Evolutionary conservation across 1,284 basidiomycete species (phyloP).

Genomic region (Cutaneotrichosporon sp.): DNA sequence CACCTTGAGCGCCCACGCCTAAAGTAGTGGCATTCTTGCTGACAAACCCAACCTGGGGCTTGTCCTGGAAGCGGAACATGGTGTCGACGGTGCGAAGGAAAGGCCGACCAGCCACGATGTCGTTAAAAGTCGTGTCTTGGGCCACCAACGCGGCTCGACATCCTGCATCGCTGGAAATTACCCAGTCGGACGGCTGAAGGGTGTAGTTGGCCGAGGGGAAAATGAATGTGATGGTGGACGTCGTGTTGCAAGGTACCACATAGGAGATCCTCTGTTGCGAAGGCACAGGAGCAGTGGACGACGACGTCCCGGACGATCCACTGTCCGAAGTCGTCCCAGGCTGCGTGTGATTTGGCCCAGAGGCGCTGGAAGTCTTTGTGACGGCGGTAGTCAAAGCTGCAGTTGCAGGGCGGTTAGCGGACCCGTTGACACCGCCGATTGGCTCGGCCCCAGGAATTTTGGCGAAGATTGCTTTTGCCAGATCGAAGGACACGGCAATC

Average conservation of each 20-base stretch:
- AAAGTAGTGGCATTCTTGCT: neutral
- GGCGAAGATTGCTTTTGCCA: too few species aligned
- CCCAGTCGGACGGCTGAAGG: neutral
- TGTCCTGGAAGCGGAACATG: neutral
- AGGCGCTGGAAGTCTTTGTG: too few species aligned
- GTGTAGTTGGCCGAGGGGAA: neutral
- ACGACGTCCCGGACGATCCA: too few species aligned
- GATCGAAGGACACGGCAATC: too few species aligned
- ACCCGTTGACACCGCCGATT: too few species aligned
- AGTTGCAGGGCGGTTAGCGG: too few species aligned
- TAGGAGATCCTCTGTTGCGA: neutral
- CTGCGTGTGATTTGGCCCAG: too few species aligned
- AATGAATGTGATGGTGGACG: neutral
- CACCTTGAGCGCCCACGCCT: too few species aligned
- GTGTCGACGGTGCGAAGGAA: neutral
- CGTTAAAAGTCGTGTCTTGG: neutral
- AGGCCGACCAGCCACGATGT: neutral
- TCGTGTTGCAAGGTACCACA: neutral
- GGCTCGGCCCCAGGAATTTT: too few species aligned
- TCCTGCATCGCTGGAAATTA: neutral
- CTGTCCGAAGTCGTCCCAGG: too few species aligned
- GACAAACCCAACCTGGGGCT: neutral
- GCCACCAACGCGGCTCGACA: neutral
- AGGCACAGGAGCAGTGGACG: too few species aligned
- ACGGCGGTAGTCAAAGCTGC: too few species aligned